These are phyloP conservation scores for Ananas comosus DNA, from an alignment of 176 grass and related monocot species.

Conservation along the genomic window DNA sequence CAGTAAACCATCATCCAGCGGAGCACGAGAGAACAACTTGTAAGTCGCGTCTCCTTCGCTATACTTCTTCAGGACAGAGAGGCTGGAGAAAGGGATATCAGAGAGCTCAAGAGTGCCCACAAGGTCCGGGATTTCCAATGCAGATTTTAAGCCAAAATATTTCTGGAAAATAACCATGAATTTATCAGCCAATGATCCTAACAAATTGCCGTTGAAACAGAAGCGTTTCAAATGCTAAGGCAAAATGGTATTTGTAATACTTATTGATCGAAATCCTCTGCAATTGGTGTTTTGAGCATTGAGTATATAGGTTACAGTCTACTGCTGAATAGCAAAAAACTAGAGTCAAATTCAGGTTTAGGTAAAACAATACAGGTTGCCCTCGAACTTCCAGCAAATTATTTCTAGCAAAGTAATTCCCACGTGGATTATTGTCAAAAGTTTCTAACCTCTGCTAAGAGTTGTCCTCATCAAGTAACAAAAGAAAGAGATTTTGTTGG, in stretches of 20 bases:
- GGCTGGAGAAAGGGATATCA: slow-evolving; percentile 66
- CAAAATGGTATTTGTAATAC: background rate
- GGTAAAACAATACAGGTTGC: no score
- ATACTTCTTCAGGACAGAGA: slow-evolving; percentile 71
- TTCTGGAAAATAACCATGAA: slow-evolving; percentile 27
- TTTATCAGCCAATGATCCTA: background rate
- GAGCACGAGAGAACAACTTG: slow-evolving; percentile 73
- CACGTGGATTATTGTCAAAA: no score
- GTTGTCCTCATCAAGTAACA: no score
- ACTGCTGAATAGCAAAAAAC: no score
- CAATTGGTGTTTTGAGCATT: no score
- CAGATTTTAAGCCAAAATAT: slow-evolving; percentile 64
- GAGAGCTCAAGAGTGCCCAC: slow-evolving; percentile 74
- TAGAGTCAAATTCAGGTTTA: no score
- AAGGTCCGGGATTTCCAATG: slow-evolving; percentile 56
- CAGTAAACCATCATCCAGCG: slow-evolving; percentile 48
- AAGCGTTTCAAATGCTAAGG: background rate
- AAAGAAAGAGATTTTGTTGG: no score
- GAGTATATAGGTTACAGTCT: no score
- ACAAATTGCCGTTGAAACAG: background rate
- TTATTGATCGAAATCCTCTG: no score
- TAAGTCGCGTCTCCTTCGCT: slow-evolving; percentile 55
- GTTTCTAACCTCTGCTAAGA: no score
- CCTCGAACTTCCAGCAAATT: no score
- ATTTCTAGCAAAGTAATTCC: no score